These are phyloP conservation scores for Rhytidhysteron rufulum DNA, from an alignment of 2,329 filamentous ascomycete genomes.

Conservation along the genomic window DNA sequence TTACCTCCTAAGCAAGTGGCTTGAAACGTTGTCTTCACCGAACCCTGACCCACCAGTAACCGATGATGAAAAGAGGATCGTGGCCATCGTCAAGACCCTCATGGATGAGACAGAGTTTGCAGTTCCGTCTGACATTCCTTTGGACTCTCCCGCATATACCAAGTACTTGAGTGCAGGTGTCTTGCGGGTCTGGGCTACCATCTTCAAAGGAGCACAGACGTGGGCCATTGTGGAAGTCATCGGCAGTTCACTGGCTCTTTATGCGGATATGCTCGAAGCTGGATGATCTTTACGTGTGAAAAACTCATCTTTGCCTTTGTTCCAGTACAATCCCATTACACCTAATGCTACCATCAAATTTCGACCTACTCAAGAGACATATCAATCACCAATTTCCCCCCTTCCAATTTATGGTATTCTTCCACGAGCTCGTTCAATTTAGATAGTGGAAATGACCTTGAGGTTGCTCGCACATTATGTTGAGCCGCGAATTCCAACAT, in stretches of 20 bases:
- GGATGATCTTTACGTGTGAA: constrained; percentile 26
- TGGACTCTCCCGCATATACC: constrained; percentile 28
- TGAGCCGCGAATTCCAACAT: constrained; percentile 38
- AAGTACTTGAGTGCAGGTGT: constrained; percentile 38
- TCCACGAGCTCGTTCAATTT: constrained; percentile 41
- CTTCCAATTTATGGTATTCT: constrained; percentile 42
- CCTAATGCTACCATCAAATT: no score
- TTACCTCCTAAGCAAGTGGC: constrained; percentile 39
- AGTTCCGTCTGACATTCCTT: constrained; percentile 21
- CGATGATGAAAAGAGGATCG: constrained; percentile 37
- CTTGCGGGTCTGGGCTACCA: constrained; percentile 39
- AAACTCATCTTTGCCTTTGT: no score
- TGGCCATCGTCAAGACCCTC: constrained; percentile 37
- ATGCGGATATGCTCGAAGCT: constrained; percentile 37
- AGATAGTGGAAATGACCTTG: constrained; percentile 33
- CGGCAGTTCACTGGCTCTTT: constrained; percentile 38
- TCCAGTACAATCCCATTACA: no score
- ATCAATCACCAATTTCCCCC: constrained; percentile 47
- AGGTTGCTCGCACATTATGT: constrained; percentile 30
- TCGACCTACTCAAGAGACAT: constrained; percentile 19
- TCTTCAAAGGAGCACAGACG: constrained; percentile 41
- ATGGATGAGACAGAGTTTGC: constrained; percentile 39
- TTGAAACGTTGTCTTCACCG: constrained; percentile 30
- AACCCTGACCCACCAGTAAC: constrained; percentile 31
- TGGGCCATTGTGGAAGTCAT: constrained; percentile 43